Evolutionary conservation across 352 stramenopile genomes (phyloP), one percentile per base, ranked within the genome.

Genomic region (Globisporangium irregulare): DNA sequence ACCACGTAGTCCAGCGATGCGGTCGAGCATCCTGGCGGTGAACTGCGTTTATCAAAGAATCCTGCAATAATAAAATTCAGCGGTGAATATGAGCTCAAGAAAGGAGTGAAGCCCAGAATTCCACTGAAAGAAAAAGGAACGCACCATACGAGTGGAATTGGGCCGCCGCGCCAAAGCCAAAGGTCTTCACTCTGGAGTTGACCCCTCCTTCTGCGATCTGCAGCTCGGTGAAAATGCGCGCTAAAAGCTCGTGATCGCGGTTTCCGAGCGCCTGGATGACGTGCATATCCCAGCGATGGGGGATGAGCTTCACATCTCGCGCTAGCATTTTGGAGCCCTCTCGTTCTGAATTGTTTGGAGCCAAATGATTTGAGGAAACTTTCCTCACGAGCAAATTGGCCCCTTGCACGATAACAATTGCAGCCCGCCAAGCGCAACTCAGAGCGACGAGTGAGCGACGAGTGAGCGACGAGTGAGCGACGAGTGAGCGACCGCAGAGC

Each of bases 281-380:
- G 36, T 91, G 83, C 78, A 91, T 84, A 64, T 79, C 74, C 81
- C 81, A 90, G 43, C 83, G 80, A 46, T 86, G 76, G 2, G 41
- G 48, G 18, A 87, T 72, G 12, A 91, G 46, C 66, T 75, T 80
- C 4, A 67, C 56, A 0, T 71, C 60, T n/a, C 43, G 58, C 9
- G 36, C 22, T 55, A n/a, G 46, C 20, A 64, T 50, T 41, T 38
- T 32, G 2, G 25, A 10, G 14, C 41, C 7, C 6, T 25, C 24
- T 43, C n/a, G 10, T 22, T 1, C 38, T 48, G 38, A n/a, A 48
- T 48, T 15, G 14, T 48, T 48, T 48, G 38, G 38, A 48, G 0
- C 38, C 14, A 48, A 48, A 48, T 48, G 14, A n/a, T 48, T 48
- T 12, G 41, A 48, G 41, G 14, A 4, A 48, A 48, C 3, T n/a